These are phyloP conservation scores for Albizia julibrissin DNA, from an alignment of 306 rosid genomes.

Conservation along the genomic window DNA sequence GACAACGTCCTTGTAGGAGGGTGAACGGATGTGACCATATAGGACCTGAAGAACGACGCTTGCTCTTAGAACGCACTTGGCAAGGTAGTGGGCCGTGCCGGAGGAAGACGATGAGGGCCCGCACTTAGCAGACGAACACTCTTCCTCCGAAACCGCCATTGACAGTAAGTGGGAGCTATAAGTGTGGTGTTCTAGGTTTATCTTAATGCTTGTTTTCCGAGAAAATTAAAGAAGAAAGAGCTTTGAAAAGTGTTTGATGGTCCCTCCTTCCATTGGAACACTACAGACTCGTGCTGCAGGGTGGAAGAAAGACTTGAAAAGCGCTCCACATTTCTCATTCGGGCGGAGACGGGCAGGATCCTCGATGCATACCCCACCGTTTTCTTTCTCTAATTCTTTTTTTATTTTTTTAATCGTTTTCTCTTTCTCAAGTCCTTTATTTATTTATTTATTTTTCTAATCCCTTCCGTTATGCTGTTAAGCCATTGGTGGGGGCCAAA, in stretches of 20 bases:
- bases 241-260: neutral
- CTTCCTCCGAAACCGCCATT: slow-evolving; percentile 94
- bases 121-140: slow-evolving; percentile 79
- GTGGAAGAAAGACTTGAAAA: neutral
- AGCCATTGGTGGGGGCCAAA: neutral
- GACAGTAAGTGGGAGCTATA: neutral
- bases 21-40: slow-evolving; percentile 76
- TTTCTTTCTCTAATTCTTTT: neutral
- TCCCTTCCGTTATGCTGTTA: neutral
- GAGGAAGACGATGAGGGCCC: slow-evolving; percentile 64
- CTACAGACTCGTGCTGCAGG: neutral
- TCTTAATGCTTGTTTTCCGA: slow-evolving; percentile 14
- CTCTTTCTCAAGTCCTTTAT: neutral
- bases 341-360: neutral
- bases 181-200: slow-evolving; percentile 19
- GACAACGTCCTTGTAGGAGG: slow-evolving; percentile 68
- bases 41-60: slow-evolving; percentile 84
- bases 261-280: slow-evolving; percentile 12
- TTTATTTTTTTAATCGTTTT: neutral
- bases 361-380: neutral
- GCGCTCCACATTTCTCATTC: neutral
- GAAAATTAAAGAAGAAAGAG: neutral
- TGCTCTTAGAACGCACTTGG: slow-evolving; percentile 81
- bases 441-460: neutral
- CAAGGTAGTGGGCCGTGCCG: slow-evolving; percentile 62